Evolutionary conservation across 176 grass and related monocot species (phyloP).

Genomic region (Paspalum notatum): DNA sequence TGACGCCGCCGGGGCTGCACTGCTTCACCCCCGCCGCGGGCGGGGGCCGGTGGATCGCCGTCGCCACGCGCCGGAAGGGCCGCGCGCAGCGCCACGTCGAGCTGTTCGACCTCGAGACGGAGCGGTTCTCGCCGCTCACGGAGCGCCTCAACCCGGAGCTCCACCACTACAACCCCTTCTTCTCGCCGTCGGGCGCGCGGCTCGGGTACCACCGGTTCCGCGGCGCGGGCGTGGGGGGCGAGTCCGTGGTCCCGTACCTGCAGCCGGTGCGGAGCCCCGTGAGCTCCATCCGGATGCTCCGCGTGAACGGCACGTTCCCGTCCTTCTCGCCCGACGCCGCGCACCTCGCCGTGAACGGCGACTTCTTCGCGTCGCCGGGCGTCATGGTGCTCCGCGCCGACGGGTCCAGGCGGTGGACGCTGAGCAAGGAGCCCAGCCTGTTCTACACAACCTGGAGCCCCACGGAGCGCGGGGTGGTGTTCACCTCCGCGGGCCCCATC

Average conservation of each 20-base stretch:
- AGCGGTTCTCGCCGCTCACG: conserved; percentile 56
- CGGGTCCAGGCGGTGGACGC: conserved; percentile 66
- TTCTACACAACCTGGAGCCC: conserved; percentile 88
- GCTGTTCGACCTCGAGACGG: conserved; percentile 76
- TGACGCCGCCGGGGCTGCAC: conserved; percentile 80
- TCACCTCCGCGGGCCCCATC: conserved; percentile 81
- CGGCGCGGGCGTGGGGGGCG: conserved; percentile 47
- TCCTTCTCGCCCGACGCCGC: conserved; percentile 74
- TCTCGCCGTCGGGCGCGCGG: conserved; percentile 52
- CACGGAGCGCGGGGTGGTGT: conserved; percentile 61
- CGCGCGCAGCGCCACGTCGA: conserved; percentile 67
- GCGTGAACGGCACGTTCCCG: conserved; percentile 77
- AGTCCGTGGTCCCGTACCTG: conserved; percentile 60
- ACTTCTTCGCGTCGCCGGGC: conserved; percentile 66
- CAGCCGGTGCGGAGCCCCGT: conserved; percentile 66
- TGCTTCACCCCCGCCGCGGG: conserved; percentile 77
- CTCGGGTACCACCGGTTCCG: conserved; percentile 96
- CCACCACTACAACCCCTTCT: conserved; percentile 96
- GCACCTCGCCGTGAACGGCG: conserved; percentile 72
- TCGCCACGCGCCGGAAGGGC: conserved; percentile 76
- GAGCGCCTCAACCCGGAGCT: conserved; percentile 64
- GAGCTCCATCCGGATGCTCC: conserved; percentile 60
- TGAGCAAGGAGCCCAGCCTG: conserved; percentile 50
- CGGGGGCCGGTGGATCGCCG: conserved; percentile 53
- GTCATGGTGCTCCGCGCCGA: conserved; percentile 58